Conservation (phyloP, 2,329 filamentous ascomycete species). For the Paraphoma chrysanthemicola region DNA sequence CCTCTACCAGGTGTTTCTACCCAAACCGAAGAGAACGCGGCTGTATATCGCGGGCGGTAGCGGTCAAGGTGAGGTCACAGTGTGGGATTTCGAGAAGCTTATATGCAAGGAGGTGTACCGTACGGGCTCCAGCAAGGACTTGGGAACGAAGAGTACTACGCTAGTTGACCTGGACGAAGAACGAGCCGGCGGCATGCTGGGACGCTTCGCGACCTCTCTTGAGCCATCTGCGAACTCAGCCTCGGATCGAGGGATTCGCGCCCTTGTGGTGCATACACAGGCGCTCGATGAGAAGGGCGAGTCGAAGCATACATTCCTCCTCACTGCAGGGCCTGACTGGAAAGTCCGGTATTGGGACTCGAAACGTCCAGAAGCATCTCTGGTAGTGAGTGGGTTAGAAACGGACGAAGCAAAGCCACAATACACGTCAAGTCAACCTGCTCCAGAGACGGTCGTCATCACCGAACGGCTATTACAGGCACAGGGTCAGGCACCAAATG, state of each 20-base stretch:
- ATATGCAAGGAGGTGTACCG: conserved; percentile 90
- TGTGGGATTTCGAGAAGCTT: conserved; percentile 94
- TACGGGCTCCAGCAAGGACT: conserved; percentile 53
- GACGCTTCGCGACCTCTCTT: conserved; percentile 79
- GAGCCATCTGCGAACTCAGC: conserved; percentile 56
- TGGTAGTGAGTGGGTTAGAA: conserved; percentile 79
- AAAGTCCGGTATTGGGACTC: conserved; percentile 96
- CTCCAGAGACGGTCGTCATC: conserved; percentile 50
- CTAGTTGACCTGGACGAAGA: conserved; percentile 92
- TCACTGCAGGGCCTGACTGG: conserved; percentile 88
- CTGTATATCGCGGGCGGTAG: conserved; percentile 90
- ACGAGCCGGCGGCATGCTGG: conserved; percentile 81
- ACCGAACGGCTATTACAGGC: conserved; percentile 44
- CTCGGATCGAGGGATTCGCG: conserved; percentile 73
- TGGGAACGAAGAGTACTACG: conserved; percentile 62
- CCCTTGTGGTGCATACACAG: conserved; percentile 76
- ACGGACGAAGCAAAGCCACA: conserved; percentile 74
- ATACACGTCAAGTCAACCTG: conserved; percentile 58
- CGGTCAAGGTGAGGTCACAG: conserved; percentile 84
- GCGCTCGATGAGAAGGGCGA: conserved; percentile 73
- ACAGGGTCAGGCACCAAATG: conserved; percentile 17
- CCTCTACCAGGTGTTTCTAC: conserved; percentile 65
- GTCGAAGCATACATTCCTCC: conserved; percentile 78
- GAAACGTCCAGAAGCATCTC: conserved; percentile 76
- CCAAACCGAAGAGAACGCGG: conserved; percentile 74